Evolutionary conservation across 352 stramenopile species (phyloP), one percentile per base, ranked within the genome.

Genomic region (Pythium myriotylum): DNA sequence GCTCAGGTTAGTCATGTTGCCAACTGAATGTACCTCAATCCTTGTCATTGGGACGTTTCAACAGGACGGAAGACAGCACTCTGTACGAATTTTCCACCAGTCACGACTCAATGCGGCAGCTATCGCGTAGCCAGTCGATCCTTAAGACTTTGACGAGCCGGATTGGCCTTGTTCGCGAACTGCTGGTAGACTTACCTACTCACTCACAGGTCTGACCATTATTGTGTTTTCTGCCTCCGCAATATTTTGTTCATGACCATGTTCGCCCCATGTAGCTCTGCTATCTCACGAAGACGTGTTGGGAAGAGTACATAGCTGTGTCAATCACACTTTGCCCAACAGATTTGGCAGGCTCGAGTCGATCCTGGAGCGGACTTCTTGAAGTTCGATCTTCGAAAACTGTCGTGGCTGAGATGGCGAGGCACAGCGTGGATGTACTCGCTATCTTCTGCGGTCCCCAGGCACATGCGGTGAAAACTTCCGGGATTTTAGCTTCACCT

Each of bases 221-320:
- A 33, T 26, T 4, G 3, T 16, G 45, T 19, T n/a, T n/a, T 52
- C 22, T 39, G 3, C 10, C 29, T 35, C 29, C 10, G 51, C 23
- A 5, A 9, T 5, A 19, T n/a, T 37, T 19, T 50, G 19, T 16
- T 26, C 24, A 40, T 48, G 33, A 22, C 23, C 3, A 1, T 54
- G 17, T 37, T 10, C 29, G 12, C 32, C 48, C 24, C 7, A 22
- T 33, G 17, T 60, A 90, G 81, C 72, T 87, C 27, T 74, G 70
- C 24, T 74, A 84, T 43, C 45, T 91, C 33, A 77, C 77, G n/a
- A 81, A 89, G 59, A 89, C 82, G 3, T 52, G 74, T 47, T 91
- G 82, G 82, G 79, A 77, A 4, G 76, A 79, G 16, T 78, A 73
- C 39, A 59, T 91, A 7, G 57, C 62, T 4, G 68, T 74, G 12